Percentiles rank a stretch among this genome's conserved stretches.
phyloP scores from a whole-genome alignment of 2,329 filamentous ascomycete genomes.

The Aspergillus pseudoviridinutans region DNA sequence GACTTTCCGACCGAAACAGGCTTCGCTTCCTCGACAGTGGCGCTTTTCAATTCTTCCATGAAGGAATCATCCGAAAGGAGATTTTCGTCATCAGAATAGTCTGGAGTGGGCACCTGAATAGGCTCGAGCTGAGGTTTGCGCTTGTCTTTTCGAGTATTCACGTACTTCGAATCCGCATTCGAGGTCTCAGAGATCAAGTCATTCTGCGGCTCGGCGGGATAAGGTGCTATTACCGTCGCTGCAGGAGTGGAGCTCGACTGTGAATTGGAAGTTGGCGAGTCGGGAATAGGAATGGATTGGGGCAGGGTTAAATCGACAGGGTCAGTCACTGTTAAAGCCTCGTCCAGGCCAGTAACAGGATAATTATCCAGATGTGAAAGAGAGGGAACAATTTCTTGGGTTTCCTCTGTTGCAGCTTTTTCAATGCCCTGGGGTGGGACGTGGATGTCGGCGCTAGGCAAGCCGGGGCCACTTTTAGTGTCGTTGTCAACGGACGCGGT shows the following conservation, averaged over 20 bases:
- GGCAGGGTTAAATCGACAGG: slow-evolving; percentile 9
- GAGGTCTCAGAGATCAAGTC: slow-evolving; percentile 20
- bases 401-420: slow-evolving; percentile 15
- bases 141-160: slow-evolving; percentile 28
- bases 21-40: slow-evolving; percentile 78
- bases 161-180: slow-evolving; percentile 16
- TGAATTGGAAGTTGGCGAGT: slow-evolving; percentile 14
- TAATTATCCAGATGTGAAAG: slow-evolving; percentile 15
- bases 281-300: slow-evolving; percentile 13
- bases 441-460: slow-evolving; percentile 27
- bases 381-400: slow-evolving; percentile 19
- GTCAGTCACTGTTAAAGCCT: slow-evolving; percentile 12
- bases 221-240: slow-evolving; percentile 17
- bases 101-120: slow-evolving; percentile 44
- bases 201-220: slow-evolving; percentile 18
- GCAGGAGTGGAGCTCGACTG: slow-evolving; percentile 15
- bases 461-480: slow-evolving; percentile 26
- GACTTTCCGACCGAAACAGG: slow-evolving; percentile 76
- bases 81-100: slow-evolving; percentile 42
- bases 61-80: slow-evolving; percentile 64
- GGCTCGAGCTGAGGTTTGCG: slow-evolving; percentile 46
- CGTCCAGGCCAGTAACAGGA: slow-evolving; percentile 14
- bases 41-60: slow-evolving; percentile 79
- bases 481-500: slow-evolving; percentile 19
- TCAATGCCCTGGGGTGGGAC: slow-evolving; percentile 25